phyloP scores from a whole-genome alignment of 2,329 filamentous ascomycete species.

The Diaporthe ampelina region DNA sequence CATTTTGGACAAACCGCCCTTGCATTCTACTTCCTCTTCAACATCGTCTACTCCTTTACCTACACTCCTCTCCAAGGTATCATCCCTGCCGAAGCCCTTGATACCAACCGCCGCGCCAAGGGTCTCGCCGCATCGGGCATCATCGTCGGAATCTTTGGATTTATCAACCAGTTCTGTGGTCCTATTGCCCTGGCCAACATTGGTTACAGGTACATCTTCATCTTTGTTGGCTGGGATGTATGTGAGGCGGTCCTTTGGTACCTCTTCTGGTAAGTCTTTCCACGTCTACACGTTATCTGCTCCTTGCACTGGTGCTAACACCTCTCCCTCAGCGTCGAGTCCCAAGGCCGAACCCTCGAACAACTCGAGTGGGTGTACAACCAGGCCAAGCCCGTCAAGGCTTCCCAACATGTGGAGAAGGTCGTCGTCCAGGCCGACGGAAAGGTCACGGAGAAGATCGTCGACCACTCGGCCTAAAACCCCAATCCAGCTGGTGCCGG shows the following conservation, averaged over 20 bases:
- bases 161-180: slow-evolving; percentile 63
- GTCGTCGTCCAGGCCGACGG: slow-evolving; percentile 61
- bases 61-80: slow-evolving; percentile 65
- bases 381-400: slow-evolving; percentile 64
- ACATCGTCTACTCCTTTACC: slow-evolving; percentile 63
- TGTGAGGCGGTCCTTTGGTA: slow-evolving; percentile 59
- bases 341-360: slow-evolving; percentile 64
- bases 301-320: background rate
- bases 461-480: slow-evolving; percentile 35
- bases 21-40: slow-evolving; percentile 64
- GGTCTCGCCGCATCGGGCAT: slow-evolving; percentile 61
- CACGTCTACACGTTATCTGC: background rate
- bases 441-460: slow-evolving; percentile 61
- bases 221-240: slow-evolving; percentile 64
- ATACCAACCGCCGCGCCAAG: slow-evolving; percentile 63
- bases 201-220: slow-evolving; percentile 58
- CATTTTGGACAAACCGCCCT: slow-evolving; percentile 59
- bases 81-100: slow-evolving; percentile 61
- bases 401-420: slow-evolving; percentile 62
- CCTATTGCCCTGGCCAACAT: slow-evolving; percentile 62
- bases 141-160: slow-evolving; percentile 60
- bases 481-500: background rate
- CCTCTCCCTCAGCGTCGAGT: slow-evolving; percentile 56
- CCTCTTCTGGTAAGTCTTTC: slow-evolving; percentile 57
- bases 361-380: slow-evolving; percentile 65